These are phyloP conservation scores for Chamaecrista fasciculata DNA, from an alignment of 306 rosid species.

Conservation along the genomic window DNA sequence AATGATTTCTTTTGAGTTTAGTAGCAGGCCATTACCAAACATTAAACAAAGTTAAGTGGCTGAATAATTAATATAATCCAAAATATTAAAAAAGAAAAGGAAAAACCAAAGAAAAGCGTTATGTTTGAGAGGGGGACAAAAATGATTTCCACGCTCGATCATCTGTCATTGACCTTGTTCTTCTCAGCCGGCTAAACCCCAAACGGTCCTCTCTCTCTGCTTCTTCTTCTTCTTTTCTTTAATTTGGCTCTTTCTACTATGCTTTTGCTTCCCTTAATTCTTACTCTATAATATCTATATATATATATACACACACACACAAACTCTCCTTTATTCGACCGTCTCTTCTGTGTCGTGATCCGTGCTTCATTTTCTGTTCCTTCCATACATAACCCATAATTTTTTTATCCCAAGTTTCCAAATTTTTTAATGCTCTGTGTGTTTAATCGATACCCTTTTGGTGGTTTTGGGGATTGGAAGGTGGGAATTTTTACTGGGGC, in stretches of 20 bases:
- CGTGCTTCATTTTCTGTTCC: slow-evolving; percentile 38
- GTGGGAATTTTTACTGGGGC: slow-evolving; percentile 14
- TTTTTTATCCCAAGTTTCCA: slow-evolving; percentile 15
- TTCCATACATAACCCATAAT: background rate
- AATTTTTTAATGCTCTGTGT: background rate
- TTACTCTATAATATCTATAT: background rate
- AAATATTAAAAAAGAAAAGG: background rate
- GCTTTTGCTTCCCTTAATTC: slow-evolving; percentile 2
- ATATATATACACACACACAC: too few relatives aligned
- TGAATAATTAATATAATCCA: too few relatives aligned
- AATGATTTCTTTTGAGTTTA: too few relatives aligned
- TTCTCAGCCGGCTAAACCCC: slow-evolving; percentile 38
- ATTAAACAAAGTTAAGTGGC: too few relatives aligned
- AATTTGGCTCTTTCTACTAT: slow-evolving; percentile 18
- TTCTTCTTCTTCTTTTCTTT: too few relatives aligned
- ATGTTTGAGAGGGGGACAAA: slow-evolving; percentile 39
- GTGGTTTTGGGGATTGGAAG: slow-evolving; percentile 8
- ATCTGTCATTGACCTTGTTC: slow-evolving; percentile 43
- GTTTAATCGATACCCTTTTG: slow-evolving; percentile 17
- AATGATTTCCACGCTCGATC: slow-evolving; percentile 34
- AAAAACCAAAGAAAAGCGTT: background rate
- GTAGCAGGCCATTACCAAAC: too few relatives aligned
- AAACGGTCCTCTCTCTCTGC: slow-evolving; percentile 23
- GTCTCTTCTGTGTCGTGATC: slow-evolving; percentile 46
- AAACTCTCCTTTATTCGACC: slow-evolving; percentile 31